phyloP scores from a whole-genome alignment of 2,329 filamentous ascomycete species.

The Mycosphaerelloides madeirae region DNA sequence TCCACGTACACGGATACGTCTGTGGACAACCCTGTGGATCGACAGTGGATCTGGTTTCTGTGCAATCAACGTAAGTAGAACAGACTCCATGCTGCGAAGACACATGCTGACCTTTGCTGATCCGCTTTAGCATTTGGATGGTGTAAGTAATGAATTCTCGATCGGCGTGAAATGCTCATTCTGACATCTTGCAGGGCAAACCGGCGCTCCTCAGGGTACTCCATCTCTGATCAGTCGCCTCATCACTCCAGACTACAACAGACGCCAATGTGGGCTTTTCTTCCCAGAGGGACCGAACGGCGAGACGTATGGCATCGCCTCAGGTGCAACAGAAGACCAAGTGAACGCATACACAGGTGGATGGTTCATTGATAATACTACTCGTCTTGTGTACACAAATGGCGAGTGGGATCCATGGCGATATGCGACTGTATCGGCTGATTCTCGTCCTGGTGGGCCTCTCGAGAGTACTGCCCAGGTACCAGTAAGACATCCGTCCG shows the following conservation, averaged over 20 bases:
- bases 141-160: no score
- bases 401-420: no score
- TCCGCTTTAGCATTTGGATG: conserved; percentile 53
- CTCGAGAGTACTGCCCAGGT: no score
- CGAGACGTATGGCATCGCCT: conserved; percentile 46
- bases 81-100: no score
- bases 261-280: conserved; percentile 51
- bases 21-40: conserved; percentile 43
- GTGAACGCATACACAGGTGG: conserved; percentile 54
- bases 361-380: conserved; percentile 37
- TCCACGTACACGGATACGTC: conserved; percentile 48
- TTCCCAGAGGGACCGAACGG: conserved; percentile 49
- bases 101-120: no score
- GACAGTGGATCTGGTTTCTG: conserved; percentile 57
- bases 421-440: no score
- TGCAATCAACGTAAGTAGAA: conserved; percentile 65
- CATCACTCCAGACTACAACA: conserved; percentile 49
- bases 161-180: no score
- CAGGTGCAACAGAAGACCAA: conserved; percentile 44
- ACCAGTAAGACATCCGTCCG: no score
- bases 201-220: conserved; percentile 44
- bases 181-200: no score
- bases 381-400: no score
- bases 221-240: conserved; percentile 51
- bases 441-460: no score